Evolutionary conservation across 495 filamentous ascomycete species (phyloP).

Genomic region (Penicillium coprophilum): DNA sequence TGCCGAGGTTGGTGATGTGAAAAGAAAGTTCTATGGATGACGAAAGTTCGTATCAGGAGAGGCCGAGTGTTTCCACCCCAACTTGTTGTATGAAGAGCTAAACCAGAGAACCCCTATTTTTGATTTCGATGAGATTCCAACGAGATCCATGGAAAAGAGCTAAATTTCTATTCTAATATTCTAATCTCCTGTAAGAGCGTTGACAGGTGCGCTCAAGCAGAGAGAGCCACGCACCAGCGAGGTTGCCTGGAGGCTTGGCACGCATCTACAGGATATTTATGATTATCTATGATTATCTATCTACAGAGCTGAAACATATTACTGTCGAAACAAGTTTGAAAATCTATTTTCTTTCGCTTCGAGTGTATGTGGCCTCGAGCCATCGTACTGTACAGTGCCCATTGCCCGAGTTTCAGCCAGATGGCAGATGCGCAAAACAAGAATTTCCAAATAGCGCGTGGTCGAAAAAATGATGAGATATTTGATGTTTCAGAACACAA

Average conservation of each 20-base stretch:
- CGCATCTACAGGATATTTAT: not conserved
- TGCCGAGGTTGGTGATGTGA: slow-evolving; percentile 13
- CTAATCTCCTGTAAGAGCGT: not conserved
- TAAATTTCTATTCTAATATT: not conserved
- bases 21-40: slow-evolving; percentile 21
- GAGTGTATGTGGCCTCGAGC: slow-evolving; percentile 19
- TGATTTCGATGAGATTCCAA: slow-evolving; percentile 7
- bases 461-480: slow-evolving; percentile 11
- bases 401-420: slow-evolving; percentile 18
- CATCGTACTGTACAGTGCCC: slow-evolving; percentile 29
- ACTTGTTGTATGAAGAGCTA: not conserved
- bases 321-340: not conserved
- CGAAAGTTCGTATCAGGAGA: slow-evolving; percentile 15
- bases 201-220: slow-evolving; percentile 15
- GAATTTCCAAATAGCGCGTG: slow-evolving; percentile 13
- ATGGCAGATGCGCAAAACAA: slow-evolving; percentile 20
- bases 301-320: not conserved
- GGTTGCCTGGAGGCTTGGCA: slow-evolving; percentile 32
- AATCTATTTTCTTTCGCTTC: slow-evolving; percentile 12
- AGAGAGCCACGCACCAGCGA: slow-evolving; percentile 19
- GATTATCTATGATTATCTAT: not conserved
- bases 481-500: slow-evolving; percentile 18
- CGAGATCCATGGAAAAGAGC: not conserved
- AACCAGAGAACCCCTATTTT: slow-evolving; percentile 1
- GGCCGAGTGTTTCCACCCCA: slow-evolving; percentile 1